phyloP scores from a whole-genome alignment of 768 basidiomycete species.

The Rhodotorula taiwanensis region DNA sequence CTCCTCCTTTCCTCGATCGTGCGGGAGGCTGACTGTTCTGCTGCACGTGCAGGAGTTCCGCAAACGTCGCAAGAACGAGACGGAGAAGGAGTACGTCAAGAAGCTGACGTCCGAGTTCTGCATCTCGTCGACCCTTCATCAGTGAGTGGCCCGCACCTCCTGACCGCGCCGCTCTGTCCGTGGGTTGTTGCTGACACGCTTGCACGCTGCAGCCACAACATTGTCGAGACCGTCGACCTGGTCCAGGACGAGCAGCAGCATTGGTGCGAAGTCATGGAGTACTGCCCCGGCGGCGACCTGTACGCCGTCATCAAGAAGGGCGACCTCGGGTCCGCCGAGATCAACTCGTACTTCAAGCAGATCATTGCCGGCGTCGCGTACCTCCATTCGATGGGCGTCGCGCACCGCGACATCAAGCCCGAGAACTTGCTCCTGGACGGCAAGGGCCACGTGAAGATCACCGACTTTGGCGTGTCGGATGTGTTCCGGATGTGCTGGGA shows the following conservation, averaged over 20 bases:
- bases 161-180: not conserved
- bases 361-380: constrained; percentile 81
- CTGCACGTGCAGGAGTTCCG: constrained; percentile 71
- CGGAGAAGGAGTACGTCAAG: constrained; percentile 99
- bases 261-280: constrained; percentile 99
- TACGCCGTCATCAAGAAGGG: constrained; percentile 99
- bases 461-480: constrained; percentile 98
- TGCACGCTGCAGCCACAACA: constrained; percentile 70
- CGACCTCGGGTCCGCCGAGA: constrained; percentile 79
- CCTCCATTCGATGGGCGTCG: constrained; percentile 91
- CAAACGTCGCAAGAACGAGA: constrained; percentile 93
- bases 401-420: constrained; percentile 95
- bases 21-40: too few species aligned
- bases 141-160: constrained; percentile 14
- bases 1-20: not conserved
- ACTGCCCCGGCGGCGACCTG: constrained; percentile 90
- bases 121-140: constrained; percentile 78
- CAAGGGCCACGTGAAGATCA: constrained; percentile 73
- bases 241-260: constrained; percentile 94
- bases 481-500: constrained; percentile 99
- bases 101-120: constrained; percentile 99
- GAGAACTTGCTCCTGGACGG: constrained; percentile 94
- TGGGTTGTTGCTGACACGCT: not conserved
- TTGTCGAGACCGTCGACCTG: constrained; percentile 97
- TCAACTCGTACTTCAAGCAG: constrained; percentile 97